Base-by-base conservation (phyloP, 2,329 filamentous ascomycete genomes). In the Lecanoromycetidae sp. region DNA sequence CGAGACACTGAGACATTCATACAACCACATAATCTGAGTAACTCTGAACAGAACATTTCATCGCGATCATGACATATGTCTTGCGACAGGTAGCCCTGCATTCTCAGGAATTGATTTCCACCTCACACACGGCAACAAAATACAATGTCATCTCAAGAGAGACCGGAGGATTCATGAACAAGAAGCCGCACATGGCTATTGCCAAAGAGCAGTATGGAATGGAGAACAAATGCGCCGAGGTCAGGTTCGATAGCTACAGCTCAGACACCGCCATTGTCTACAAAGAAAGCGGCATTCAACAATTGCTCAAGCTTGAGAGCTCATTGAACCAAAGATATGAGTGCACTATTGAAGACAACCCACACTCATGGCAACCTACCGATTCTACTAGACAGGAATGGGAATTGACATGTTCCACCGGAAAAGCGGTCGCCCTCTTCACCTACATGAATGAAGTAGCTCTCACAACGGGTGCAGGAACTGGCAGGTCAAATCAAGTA, bases 131-230 rank as follows among this genome's bases (percentile, higher is more conserved):
- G 5, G 17, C 25, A 17, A 10, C 23, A 25, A 15, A 30, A n/a
- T 51, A 51, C 30, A 37, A 26, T 13, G 42, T 48, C 20, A 37
- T 32, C 9, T 36, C 32, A 12, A 25, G 41, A 10, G 30, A 39
- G 5, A 38, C 36, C 1, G 49, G 49, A 3, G 46, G 49, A 12
- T 51, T 51, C 40, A 35, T 51, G 40, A 48, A 51, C 29, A 41
- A 33, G n/a, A 33, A 33, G 12, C 49, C 49, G 12, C 45, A 51
- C 22, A 45, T 51, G 33, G 36, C 38, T 9, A 48, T 51, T 6
- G 32, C 35, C 10, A 27, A 35, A 29, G 22, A 36, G 15, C 20
- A 30, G 8, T 5, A 23, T 7, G 34, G 32, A 30, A 5, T 30
- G 4, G 29, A 29, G 7, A 26, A 33, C 5, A 5, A 17, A 2